phyloP scores from a whole-genome alignment of 1,139 yeast genomes.

The Magnusiomyces ingens region DNA sequence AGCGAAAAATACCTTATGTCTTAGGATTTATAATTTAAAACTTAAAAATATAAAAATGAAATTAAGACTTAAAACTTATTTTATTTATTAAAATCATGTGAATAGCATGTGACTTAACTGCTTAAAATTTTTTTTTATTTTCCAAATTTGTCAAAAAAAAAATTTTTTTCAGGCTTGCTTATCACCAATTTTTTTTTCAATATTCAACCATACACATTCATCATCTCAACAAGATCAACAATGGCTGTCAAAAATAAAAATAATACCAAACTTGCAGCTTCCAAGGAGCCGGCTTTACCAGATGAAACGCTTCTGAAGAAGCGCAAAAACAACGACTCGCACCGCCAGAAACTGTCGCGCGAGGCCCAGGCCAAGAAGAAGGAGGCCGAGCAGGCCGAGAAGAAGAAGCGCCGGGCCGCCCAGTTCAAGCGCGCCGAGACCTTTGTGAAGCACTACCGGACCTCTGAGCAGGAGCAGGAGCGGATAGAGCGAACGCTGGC shows the following conservation, averaged over 20 bases:
- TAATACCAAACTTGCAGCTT: not conserved
- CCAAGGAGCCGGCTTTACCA: constrained; percentile 42
- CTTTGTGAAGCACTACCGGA: constrained; percentile 93
- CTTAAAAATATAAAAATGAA: too few relatives aligned
- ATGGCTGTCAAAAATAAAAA: not conserved
- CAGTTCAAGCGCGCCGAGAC: constrained; percentile 97
- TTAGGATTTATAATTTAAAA: too few relatives aligned
- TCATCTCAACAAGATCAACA: not conserved
- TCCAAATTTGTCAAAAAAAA: too few relatives aligned
- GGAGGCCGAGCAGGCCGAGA: constrained; percentile 48
- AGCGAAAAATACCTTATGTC: too few relatives aligned
- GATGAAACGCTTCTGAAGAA: constrained; percentile 89
- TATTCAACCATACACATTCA: not conserved
- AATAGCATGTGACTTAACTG: not conserved
- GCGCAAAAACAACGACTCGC: constrained; percentile 59
- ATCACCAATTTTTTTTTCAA: not conserved
- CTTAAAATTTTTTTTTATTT: not conserved
- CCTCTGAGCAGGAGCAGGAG: constrained; percentile 88
- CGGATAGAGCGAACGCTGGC: constrained; percentile 93
- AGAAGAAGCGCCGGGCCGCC: constrained; percentile 89
- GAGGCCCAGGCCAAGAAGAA: constrained; percentile 59
- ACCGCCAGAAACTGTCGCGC: constrained; percentile 38
- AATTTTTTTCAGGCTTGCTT: not conserved
- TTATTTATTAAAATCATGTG: not conserved
- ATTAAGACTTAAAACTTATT: too few relatives aligned